Conservation (phyloP, 192 early-diverging fungal genomes). For the Gaertneriomyces semiglobifer region DNA sequence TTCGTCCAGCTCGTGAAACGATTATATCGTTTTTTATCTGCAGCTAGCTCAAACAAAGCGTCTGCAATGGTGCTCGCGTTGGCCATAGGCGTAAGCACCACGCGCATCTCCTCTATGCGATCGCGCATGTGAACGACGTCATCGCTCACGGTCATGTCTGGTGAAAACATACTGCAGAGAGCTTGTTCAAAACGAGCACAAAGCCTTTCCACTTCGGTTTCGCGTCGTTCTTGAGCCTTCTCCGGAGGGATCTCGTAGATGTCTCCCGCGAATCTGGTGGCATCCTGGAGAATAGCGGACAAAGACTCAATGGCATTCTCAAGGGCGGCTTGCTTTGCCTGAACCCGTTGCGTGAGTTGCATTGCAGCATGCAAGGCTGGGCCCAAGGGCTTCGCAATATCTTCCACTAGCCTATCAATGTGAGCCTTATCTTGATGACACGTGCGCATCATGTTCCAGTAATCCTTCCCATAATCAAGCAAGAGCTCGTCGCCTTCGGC, state of each 20-base stretch:
- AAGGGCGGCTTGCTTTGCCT: slow-evolving; percentile 8
- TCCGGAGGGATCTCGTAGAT: background rate
- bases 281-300: background rate
- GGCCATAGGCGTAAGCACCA: background rate
- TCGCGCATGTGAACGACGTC: background rate
- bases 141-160: background rate
- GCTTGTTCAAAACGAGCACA: background rate
- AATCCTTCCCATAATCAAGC: slow-evolving; percentile 18
- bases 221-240: background rate
- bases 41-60: background rate
- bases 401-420: background rate
- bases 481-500: slow-evolving; percentile 15
- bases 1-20: too few species aligned
- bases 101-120: background rate
- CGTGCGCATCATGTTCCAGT: slow-evolving; percentile 12
- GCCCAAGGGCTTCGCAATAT: slow-evolving; percentile 10
- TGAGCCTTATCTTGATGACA: background rate
- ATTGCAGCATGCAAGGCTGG: background rate
- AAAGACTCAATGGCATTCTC: background rate
- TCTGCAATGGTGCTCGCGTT: background rate
- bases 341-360: background rate
- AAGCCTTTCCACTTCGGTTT: background rate
- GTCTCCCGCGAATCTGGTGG: too few species aligned
- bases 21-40: background rate
- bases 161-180: background rate